Conservation (phyloP, 2,329 filamentous ascomycete species). For the Scopulariopsis brevicaulis region DNA sequence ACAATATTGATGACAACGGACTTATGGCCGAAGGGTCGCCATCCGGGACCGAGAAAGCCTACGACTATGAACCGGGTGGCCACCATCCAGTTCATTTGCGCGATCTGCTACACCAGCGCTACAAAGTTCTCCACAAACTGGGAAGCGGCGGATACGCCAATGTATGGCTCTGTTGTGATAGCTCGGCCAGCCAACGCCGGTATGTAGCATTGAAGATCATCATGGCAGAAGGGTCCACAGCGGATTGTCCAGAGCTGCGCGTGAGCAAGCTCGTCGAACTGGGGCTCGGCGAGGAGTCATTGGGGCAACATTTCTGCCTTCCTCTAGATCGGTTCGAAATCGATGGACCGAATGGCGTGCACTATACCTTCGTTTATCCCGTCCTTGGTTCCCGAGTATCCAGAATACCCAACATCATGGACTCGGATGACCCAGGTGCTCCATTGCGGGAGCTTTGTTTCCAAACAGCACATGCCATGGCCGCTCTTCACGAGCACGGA, state of each 20-base stretch:
- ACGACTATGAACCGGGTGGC: conserved; percentile 8
- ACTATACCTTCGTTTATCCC: conserved; percentile 14
- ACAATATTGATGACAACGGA: too few species aligned
- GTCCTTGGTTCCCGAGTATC: conserved; percentile 15
- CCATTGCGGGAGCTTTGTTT: conserved; percentile 10
- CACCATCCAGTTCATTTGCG: conserved; percentile 11
- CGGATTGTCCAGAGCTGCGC: conserved; percentile 10
- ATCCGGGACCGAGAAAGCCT: not conserved
- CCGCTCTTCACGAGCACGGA: conserved; percentile 13
- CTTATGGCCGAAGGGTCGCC: not conserved
- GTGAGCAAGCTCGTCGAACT: conserved; percentile 8
- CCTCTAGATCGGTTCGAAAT: conserved; percentile 12
- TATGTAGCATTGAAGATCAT: conserved; percentile 18
- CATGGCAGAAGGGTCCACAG: conserved; percentile 12
- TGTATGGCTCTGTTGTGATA: conserved; percentile 17
- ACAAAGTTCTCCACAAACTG: conserved; percentile 10
- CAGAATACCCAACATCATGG: conserved; percentile 2
- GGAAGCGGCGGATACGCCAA: conserved; percentile 10
- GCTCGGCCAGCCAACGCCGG: not conserved
- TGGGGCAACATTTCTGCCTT: conserved; percentile 1
- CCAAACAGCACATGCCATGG: conserved; percentile 11
- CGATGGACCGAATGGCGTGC: conserved; percentile 14
- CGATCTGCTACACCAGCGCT: conserved; percentile 8
- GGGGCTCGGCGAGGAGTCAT: conserved; percentile 4
- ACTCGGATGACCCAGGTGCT: not conserved